Percentiles rank a stretch among this genome's conserved stretches.
Conservation (phyloP, 352 stramenopile species). For the Globisporangium takayamanum region DNA sequence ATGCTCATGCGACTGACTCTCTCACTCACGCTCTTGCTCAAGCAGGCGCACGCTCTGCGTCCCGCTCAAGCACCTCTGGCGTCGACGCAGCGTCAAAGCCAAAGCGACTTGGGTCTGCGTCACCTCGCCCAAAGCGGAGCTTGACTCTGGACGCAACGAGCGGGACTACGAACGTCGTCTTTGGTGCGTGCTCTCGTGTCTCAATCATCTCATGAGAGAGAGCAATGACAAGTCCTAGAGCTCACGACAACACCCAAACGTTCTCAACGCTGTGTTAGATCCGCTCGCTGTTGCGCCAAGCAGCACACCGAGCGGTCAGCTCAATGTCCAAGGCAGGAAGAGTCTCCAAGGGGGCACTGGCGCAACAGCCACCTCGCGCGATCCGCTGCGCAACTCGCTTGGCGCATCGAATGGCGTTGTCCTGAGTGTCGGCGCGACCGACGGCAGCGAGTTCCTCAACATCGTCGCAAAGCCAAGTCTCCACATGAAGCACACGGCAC, state of each 20-base stretch:
- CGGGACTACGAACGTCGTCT: background rate
- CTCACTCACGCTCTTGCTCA: background rate
- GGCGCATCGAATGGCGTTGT: constrained; percentile 15
- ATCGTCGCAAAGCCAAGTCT: constrained; percentile 18
- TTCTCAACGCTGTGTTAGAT: background rate
- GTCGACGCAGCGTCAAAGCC: background rate
- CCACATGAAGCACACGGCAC: constrained; percentile 1
- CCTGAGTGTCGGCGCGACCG: constrained; percentile 21
- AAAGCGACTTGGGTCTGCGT: constrained; percentile 1
- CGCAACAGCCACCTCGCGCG: background rate
- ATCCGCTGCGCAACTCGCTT: background rate
- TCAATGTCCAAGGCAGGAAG: background rate
- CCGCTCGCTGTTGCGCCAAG: background rate
- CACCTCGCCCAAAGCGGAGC: background rate
- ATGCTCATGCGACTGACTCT: background rate
- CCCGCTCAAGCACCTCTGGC: background rate
- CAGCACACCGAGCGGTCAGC: background rate
- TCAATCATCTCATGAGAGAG: too few relatives aligned
- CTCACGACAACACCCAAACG: background rate
- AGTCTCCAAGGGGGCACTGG: background rate
- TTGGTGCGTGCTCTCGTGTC: constrained; percentile 1
- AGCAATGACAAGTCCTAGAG: background rate
- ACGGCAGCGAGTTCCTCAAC: constrained; percentile 21
- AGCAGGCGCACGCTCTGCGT: background rate
- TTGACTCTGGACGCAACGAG: background rate